These are phyloP conservation scores for Annulohypoxylon maeteangense DNA, from an alignment of 495 filamentous ascomycete species.

Conservation along the genomic window DNA sequence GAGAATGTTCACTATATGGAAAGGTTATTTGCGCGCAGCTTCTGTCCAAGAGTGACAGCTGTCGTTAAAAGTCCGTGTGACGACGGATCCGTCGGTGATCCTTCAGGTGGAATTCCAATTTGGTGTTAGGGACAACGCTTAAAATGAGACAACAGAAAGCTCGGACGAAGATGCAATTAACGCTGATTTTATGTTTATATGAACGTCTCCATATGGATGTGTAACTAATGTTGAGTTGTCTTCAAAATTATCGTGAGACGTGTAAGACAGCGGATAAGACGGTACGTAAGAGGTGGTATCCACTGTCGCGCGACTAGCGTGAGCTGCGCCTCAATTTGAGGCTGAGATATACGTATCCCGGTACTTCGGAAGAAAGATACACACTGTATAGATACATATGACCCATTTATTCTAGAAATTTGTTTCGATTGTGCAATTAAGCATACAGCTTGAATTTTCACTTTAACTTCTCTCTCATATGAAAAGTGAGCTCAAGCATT, in stretches of 20 bases:
- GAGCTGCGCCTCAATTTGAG: conserved; percentile 29
- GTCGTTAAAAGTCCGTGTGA: conserved; percentile 11
- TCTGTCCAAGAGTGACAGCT: neutral
- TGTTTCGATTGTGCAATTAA: conserved; percentile 24
- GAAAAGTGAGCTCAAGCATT: neutral
- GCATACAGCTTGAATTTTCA: conserved; percentile 28
- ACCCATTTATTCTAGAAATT: neutral
- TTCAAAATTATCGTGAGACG: conserved; percentile 28
- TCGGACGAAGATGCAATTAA: neutral
- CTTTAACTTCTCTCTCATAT: conserved; percentile 9
- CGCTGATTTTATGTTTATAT: neutral
- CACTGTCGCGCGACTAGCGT: conserved; percentile 16
- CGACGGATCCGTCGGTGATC: conserved; percentile 17
- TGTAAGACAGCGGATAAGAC: conserved; percentile 29
- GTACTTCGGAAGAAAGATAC: neutral
- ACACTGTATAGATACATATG: conserved; percentile 10
- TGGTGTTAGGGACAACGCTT: neutral
- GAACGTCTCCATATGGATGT: neutral
- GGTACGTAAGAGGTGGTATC: conserved; percentile 19
- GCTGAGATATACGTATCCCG: conserved; percentile 11
- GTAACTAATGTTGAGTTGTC: conserved; percentile 23
- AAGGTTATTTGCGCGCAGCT: conserved; percentile 5
- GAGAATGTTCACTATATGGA: neutral
- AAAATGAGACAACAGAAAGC: neutral
- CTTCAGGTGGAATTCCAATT: neutral